Base-by-base conservation (phyloP, 2,329 filamentous ascomycete genomes). In the Trichoderma cornu-damae region DNA sequence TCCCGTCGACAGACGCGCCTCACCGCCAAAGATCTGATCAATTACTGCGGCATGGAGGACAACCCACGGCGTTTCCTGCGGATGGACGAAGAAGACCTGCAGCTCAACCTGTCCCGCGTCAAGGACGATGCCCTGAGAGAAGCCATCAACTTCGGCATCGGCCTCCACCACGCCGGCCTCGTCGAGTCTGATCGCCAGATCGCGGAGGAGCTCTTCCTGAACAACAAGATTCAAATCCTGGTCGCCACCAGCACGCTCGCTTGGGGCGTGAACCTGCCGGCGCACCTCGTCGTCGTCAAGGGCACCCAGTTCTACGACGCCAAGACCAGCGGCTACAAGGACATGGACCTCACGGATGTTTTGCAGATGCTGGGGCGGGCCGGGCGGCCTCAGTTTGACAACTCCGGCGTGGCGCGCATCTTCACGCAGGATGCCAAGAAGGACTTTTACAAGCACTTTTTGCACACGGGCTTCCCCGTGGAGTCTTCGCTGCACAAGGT, bases 261-360 rank as follows among this genome's bases (percentile, higher is more conserved):
- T 0, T 99, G 94, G 94, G 95, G 94, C 74, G 93, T 99, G 66
- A 99, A 99, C 70, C 77, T 99, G 66, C 95, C 95, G 0, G 94
- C 95, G 1, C 95, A 99, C 74, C 79, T 99, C 4, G 94, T 99
- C 2, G 89, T 99, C 1, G 95, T 99, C 60, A 99, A 99, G 72
- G 94, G 94, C 54, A 99, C 94, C 0, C 95, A 99, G 67, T 99
- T 89, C 75, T 99, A 95, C 69, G 94, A 99, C 66, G 94, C 94
- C 37, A 99, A 99, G 73, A 94, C 90, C 4, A 94, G 97, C 75
- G 93, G 88, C 0, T 99, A 99, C 75, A 94, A 90, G 69, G 95
- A 99, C 71, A 99, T 99, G 95, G 94, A 99, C 70, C 76, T 99
- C 59, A 99, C 94, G 0, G 94, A 99, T 73, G 94, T 99, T 30